Percentiles rank a stretch among this genome's conserved stretches.
Conservation (phyloP, 495 filamentous ascomycete genomes). For the Aspergillus baeticus region DNA sequence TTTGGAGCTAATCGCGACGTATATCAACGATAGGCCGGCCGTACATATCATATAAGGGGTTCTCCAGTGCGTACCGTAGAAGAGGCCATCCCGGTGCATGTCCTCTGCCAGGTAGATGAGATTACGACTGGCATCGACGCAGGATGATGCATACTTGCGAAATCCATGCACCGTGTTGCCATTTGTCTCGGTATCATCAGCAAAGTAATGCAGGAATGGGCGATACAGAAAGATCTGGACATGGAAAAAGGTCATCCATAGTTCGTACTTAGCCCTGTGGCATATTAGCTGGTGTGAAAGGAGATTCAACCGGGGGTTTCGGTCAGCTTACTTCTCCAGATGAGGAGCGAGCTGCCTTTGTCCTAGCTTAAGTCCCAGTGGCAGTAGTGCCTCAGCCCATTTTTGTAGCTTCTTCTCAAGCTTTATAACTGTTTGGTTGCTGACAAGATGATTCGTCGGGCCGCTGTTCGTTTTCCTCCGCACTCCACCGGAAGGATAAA, state of each 20-base stretch:
- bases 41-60: slow-evolving; percentile 6
- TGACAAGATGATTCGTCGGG: slow-evolving; percentile 1
- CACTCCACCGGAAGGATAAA: slow-evolving; percentile 5
- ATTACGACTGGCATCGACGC: slow-evolving; percentile 11
- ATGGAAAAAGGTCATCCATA: slow-evolving; percentile 10
- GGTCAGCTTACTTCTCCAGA: background rate
- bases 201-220: slow-evolving; percentile 11
- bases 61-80: slow-evolving; percentile 11
- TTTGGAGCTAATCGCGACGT: slow-evolving; percentile 4
- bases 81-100: slow-evolving; percentile 13
- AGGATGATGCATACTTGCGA: slow-evolving; percentile 6
- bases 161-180: background rate
- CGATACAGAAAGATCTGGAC: slow-evolving; percentile 13
- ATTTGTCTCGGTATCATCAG: background rate
- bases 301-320: background rate
- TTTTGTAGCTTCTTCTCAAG: slow-evolving; percentile 7
- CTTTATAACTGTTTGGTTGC: background rate
- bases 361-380: background rate
- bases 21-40: slow-evolving; percentile 5
- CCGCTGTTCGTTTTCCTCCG: background rate
- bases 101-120: slow-evolving; percentile 13
- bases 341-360: background rate
- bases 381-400: slow-evolving; percentile 1
- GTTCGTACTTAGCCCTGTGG: slow-evolving; percentile 10
- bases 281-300: background rate